Evolutionary conservation across 2,329 filamentous ascomycete species (phyloP).

Genomic region (Teratosphaeria viscida): DNA sequence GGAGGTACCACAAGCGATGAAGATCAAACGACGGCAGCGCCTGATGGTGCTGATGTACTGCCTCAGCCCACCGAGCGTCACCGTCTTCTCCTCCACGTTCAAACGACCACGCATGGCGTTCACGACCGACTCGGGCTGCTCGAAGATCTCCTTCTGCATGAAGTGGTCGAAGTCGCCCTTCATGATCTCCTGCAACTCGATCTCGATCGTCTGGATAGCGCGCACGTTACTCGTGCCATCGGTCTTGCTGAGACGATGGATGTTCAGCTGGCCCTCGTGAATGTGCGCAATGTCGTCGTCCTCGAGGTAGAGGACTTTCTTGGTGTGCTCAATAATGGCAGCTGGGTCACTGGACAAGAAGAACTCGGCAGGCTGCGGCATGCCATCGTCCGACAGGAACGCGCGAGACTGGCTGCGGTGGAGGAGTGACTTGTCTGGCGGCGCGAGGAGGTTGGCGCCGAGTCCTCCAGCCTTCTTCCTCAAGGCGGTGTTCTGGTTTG

Average conservation of each 20-base stretch:
- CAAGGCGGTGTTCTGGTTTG: constrained; percentile 89
- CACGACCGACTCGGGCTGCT: constrained; percentile 97
- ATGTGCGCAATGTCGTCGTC: constrained; percentile 99
- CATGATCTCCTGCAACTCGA: constrained; percentile 99
- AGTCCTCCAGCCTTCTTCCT: constrained; percentile 62
- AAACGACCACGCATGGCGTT: constrained; percentile 99
- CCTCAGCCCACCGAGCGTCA: constrained; percentile 88
- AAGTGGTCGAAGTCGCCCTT: constrained; percentile 99
- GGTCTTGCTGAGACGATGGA: constrained; percentile 93
- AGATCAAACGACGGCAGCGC: constrained; percentile 93
- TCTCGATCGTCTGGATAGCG: constrained; percentile 95
- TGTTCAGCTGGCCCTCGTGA: constrained; percentile 97
- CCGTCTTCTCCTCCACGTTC: constrained; percentile 83
- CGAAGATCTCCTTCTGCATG: constrained; percentile 99
- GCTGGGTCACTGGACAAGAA: constrained; percentile 98
- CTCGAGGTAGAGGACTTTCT: constrained; percentile 99
- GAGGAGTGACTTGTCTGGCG: constrained; percentile 93
- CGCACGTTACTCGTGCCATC: constrained; percentile 96
- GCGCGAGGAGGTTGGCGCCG: constrained; percentile 61
- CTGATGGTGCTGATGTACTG: constrained; percentile 96
- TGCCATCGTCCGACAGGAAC: constrained; percentile 97
- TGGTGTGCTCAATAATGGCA: constrained; percentile 98
- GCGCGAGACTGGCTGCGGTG: constrained; percentile 97
- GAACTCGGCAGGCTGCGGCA: constrained; percentile 96
- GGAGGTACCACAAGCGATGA: constrained; percentile 96